Evolutionary conservation across 192 early-diverging fungal genomes (phyloP).

Genomic region (Geosiphon pyriformis): DNA sequence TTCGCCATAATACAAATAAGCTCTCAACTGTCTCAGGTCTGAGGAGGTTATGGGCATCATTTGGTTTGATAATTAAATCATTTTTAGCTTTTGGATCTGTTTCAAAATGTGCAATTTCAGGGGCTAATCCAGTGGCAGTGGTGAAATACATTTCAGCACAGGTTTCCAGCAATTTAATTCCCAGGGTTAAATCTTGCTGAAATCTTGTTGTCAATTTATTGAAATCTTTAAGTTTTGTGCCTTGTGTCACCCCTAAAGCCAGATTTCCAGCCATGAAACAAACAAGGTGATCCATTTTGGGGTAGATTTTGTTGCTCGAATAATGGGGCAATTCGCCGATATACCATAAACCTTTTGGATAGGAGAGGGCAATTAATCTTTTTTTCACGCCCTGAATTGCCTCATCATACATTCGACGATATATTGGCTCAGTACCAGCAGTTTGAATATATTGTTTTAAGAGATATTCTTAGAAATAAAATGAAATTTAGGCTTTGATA

Average conservation of each 20-base stretch:
- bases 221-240: conserved; percentile 33
- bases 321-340: conserved; percentile 54
- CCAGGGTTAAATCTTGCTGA: conserved; percentile 63
- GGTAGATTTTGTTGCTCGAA: conserved; percentile 23
- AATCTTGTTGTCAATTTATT: conserved; percentile 39
- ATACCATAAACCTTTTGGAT: conserved; percentile 55
- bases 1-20: conserved; percentile 77
- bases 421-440: conserved; percentile 51
- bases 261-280: conserved; percentile 87
- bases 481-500: not conserved
- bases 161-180: conserved; percentile 66
- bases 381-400: conserved; percentile 60
- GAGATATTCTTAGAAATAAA: conserved; percentile 69
- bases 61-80: conserved; percentile 62
- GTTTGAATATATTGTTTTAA: conserved; percentile 85
- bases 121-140: conserved; percentile 72
- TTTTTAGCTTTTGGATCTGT: conserved; percentile 27
- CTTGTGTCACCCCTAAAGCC: conserved; percentile 69
- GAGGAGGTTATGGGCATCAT: conserved; percentile 73
- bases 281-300: conserved; percentile 91
- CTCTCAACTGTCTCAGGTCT: conserved; percentile 89
- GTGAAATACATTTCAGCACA: conserved; percentile 81
- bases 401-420: conserved; percentile 61
- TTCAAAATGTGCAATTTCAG: conserved; percentile 83
- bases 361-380: conserved; percentile 53